Base-by-base conservation (phyloP, 2,329 filamentous ascomycete species). In the Ophiocordyceps camponoti-saundersi region DNA sequence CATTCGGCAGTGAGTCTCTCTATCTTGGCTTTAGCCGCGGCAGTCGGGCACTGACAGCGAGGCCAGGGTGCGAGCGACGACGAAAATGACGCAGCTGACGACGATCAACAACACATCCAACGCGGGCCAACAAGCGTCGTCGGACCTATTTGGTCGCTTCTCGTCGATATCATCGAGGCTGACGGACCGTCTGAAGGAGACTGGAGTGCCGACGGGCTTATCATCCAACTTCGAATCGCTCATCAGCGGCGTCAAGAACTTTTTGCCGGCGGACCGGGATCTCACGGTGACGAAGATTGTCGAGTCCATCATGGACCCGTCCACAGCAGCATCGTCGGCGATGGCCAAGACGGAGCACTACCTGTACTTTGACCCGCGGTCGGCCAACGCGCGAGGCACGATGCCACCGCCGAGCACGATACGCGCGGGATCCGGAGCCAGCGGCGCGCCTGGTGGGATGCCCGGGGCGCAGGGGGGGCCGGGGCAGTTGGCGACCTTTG, bases 231-330 rank as follows among this genome's bases (percentile, higher is more conserved):
- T 98, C 57, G 92, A 96, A 62, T 90, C 84, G 29, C 77, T 98
- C 42, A 89, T 96, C 51, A 90, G 87, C 6, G 90, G 90, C 42
- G 90, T 98, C 59, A 98, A 96, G 67, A 96, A 95, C 65, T 94
- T 98, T 65, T 69, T 98, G n/a, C 92, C 93, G 0, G 86, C 80
- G 15, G 93, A 98, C 66, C 87, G 89, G 56, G 93, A 98, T 59
- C 75, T 96, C 11, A 96, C 92, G 0, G 77, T 98, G 46, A 98
- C 93, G 48, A 96, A 96, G 66, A 95, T 98, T 59, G 90, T 92
- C 40, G 92, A 98, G 63, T 94, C 87, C 1, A 82, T 98, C 57
- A 98, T 98, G 90, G 92, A 98, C 58, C 92, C 92, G 0, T 76
- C 86, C 43, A 79, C 87, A 12, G 90, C 92, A 3, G 87, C 86